Base-by-base conservation (phyloP, 2,329 filamentous ascomycete genomes). In the Claviceps cyperi region DNA sequence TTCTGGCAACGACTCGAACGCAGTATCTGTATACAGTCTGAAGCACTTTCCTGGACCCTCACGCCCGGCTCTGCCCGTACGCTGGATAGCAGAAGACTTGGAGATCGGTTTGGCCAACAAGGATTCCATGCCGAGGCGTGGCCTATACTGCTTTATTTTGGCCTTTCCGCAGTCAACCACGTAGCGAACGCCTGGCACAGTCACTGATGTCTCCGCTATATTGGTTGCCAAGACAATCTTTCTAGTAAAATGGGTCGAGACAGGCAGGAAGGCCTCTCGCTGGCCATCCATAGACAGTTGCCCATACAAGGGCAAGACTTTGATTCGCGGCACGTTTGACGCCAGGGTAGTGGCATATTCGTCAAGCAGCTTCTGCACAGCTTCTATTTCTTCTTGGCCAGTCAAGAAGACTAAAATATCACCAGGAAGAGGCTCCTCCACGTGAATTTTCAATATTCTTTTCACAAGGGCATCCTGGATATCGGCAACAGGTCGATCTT, bases 201-300 rank as follows among this genome's bases (percentile, higher is more conserved):
- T 98, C 52, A 98, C 86, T 1, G 92, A 97, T 0, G 92, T 97
- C 65, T 98, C 92, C n/a, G 92, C 92, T 59, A 98, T 97, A 60
- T 98, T 98, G 14, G 92, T 98, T 0, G 90, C 84, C 0, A 98
- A 71, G 0, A 98, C 89, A 13, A 97, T 76, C 62, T 97, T 97
- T 43, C 92, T 78, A 0, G 87, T 94, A 50, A 75, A 77, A n/a
- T 74, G 74, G 2, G 80, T 77, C 50, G 79, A 79, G 21, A 85
- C 76, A 1, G 86, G 84, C 50, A 83, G 73, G 63, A 98, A 97
- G 9, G 94, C 89, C 21, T 81, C 78, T 56, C 94, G 86, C 59
- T 98, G 92, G 0, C 85, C 84, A 49, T 83, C 78, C 57, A 92
- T 88, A 1, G 91, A 86, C 5, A 98, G 75, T 37, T 94, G 89